A percentile compares a stretch with the other conserved stretches of the same genome.
phyloP scores from a whole-genome alignment of 2,329 filamentous ascomycete species.

The Ilyonectria destructans region DNA sequence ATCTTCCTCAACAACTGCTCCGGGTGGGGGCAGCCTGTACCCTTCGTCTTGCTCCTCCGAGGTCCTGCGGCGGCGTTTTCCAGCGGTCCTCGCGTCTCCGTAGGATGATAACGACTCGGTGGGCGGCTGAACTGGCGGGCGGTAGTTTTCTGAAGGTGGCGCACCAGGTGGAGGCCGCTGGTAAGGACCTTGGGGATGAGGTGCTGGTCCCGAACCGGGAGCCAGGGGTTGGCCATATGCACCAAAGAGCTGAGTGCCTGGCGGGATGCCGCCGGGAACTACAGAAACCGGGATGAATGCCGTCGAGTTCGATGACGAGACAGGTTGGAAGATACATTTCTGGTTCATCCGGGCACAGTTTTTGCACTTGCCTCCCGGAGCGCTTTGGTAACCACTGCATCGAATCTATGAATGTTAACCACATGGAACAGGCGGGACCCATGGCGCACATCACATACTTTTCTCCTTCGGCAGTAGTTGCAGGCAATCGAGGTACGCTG shows the following conservation, averaged over 20 bases:
- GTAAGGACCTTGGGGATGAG: constrained; percentile 40
- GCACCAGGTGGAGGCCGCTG: constrained; percentile 32
- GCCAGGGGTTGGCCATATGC: constrained; percentile 72
- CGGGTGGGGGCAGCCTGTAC: constrained; percentile 64
- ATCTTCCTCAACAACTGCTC: constrained; percentile 63
- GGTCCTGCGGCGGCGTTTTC: constrained; percentile 57
- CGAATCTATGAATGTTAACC: constrained; percentile 64
- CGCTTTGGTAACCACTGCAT: constrained; percentile 74
- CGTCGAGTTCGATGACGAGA: constrained; percentile 70
- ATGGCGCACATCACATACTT: constrained; percentile 58
- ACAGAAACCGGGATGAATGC: constrained; percentile 74
- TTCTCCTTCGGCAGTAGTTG: constrained; percentile 74
- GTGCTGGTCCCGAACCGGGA: constrained; percentile 49
- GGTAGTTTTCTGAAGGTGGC: constrained; percentile 58
- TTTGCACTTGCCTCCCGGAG: constrained; percentile 72
- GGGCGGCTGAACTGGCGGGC: constrained; percentile 61
- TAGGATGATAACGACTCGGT: constrained; percentile 61
- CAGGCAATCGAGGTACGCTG: constrained; percentile 74
- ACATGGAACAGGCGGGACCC: neutral
- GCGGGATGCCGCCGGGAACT: constrained; percentile 70
- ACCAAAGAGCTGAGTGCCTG: constrained; percentile 71
- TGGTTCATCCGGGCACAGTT: constrained; percentile 76
- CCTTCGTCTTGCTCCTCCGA: constrained; percentile 59
- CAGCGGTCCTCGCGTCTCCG: constrained; percentile 52
- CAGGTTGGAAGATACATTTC: constrained; percentile 74